Evolutionary conservation across 331 rosid genomes (phyloP), one percentile per base, ranked within the genome.

Genomic region (Phaseolus coccineus): DNA sequence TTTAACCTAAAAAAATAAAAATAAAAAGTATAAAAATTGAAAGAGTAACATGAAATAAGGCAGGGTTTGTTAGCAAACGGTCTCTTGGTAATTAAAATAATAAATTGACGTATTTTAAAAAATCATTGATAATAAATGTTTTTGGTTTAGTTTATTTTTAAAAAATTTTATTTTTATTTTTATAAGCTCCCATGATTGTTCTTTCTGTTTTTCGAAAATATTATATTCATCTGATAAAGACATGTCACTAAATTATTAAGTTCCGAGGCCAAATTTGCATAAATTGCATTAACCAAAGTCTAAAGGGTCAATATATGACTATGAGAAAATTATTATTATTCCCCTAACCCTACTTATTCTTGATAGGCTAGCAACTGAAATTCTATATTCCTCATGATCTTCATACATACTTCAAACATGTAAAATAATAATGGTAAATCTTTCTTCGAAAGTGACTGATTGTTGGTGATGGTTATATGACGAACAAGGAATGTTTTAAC

Each of bases 371-470:
- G 72, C 12, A 42, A 67, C 72, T 67, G 37, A 67, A 67, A 67
- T 42, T 42, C 55, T 24, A 40, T 67, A 67, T 67, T 25, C 72
- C 47, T 69, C 58, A 47, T 47, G 27, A 69, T 70, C 58, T 47
- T 57, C 39, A 56, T 44, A 30, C 31, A 69, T 63, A 1, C 63
- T 78, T 69, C 48, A 40, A 57, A 78, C 82, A 46, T 42, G 82
- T 44, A 55, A 78, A 69, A 40, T 57, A 69, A 47, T 47, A 47
- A 47, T 69, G 74, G 74, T 69, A 27, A 69, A 27, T 69, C 74
- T 28, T 69, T 28, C 58, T 27, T 69, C 1, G 58, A 69, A 69
- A 69, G 58, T 42, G 70, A 57, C 76, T 30, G 0, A 44, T 31
- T 25, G 44, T 61, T 71, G 24, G 72, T 71, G 77, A 33, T 59